phyloP scores from a whole-genome alignment of 192 early-diverging fungal species.

The Allomyces javanicus region DNA sequence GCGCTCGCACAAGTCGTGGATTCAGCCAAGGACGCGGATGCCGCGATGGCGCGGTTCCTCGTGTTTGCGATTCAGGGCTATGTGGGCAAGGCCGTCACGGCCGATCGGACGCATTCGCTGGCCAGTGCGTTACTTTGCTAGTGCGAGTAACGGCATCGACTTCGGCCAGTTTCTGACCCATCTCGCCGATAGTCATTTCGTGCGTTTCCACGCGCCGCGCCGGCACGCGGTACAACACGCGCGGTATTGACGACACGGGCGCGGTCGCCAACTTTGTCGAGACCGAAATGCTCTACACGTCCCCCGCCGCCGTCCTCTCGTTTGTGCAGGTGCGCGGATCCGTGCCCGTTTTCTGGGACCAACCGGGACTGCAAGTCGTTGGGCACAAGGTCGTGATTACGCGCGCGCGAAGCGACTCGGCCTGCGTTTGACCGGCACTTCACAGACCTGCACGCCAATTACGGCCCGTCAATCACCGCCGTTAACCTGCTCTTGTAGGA shows the following conservation, averaged over 20 bases:
- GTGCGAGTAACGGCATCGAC: too few species aligned
- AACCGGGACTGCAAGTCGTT: slow-evolving; percentile 62
- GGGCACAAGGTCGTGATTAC: slow-evolving; percentile 71
- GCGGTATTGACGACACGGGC: slow-evolving; percentile 93
- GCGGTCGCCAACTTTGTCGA: slow-evolving; percentile 98
- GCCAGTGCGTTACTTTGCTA: neutral
- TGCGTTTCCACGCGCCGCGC: slow-evolving; percentile 25
- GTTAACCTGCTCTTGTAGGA: slow-evolving; percentile 60
- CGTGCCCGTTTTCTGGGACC: slow-evolving; percentile 93
- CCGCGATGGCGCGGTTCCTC: neutral
- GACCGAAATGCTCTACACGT: slow-evolving; percentile 66
- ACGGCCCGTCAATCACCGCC: slow-evolving; percentile 43
- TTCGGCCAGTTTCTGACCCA: too few species aligned
- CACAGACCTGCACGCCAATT: slow-evolving; percentile 49
- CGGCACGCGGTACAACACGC: slow-evolving; percentile 81
- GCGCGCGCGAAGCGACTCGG: slow-evolving; percentile 55
- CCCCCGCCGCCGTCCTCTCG: slow-evolving; percentile 32
- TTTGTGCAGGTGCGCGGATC: slow-evolving; percentile 76
- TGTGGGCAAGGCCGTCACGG: slow-evolving; percentile 27
- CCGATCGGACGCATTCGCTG: neutral
- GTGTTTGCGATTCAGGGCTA: slow-evolving; percentile 53
- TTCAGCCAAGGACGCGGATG: neutral
- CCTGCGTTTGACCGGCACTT: slow-evolving; percentile 64
- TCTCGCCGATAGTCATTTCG: slow-evolving; percentile 13
- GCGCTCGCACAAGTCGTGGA: neutral